Evolutionary conservation across 2,329 filamentous ascomycete species (phyloP), one percentile per base, ranked within the genome.

Genomic region (Arthrobotrys pseudoclavata): DNA sequence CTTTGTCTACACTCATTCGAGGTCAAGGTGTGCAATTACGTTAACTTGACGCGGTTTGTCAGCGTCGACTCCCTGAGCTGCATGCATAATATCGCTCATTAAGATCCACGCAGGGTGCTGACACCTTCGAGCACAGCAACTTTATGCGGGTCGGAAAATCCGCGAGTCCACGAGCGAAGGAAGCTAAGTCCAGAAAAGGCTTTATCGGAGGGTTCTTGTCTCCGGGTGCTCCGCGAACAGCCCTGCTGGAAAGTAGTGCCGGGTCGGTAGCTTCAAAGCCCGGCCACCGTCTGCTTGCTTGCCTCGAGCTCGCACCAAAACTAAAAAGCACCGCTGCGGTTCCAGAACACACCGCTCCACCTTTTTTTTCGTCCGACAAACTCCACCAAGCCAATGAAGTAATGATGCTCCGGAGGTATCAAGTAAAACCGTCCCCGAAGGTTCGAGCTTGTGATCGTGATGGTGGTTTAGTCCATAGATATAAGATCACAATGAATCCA

Each of bases 141-240:
- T 45, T 45, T 4, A 24, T 40, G 55, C 34, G 55, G 13, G n/a
- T 60, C 55, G 55, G 55, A 42, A 26, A 60, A 42, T 60, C 34
- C 20, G 10, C 34, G 31, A 60, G 22, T 60, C 55, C 55, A 60
- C 1, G 34, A 24, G 53, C 18, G 53, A 60, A 42, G 22, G 34
- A 60, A 60, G 31, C 55, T 60, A 60, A 60, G 34, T 60, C 55
- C 55, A 60, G 34, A 60, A 60, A 60, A n/a, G 55, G 64, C 20
- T 40, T 50, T 40, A 62, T 64, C 69, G 69, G 69, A 45, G 69
- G 4, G 37, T 72, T 72, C 69, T 72, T 37, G 34, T 26, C 37
- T 57, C 69, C 69, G 69, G 66, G 48, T 24, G 4, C 13, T 47
- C 69, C 69, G 50, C 42, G 40, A 48, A 34, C 48, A 52, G 48